These are phyloP conservation scores for Aspergillus amoenus DNA, from an alignment of 2,329 filamentous ascomycete species.

Conservation along the genomic window DNA sequence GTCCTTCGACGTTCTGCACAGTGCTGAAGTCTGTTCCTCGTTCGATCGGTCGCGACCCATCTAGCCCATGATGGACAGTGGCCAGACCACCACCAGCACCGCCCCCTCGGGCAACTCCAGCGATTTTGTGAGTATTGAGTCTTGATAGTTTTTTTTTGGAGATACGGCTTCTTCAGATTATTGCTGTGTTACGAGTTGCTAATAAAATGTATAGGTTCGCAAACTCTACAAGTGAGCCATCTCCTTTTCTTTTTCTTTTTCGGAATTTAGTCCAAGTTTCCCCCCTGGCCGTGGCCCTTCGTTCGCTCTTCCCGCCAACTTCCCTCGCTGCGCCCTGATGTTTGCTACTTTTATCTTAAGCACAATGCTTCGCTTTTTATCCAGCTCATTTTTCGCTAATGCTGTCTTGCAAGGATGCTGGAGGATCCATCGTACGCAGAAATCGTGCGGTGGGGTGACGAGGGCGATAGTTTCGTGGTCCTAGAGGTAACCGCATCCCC, in stretches of 20 bases:
- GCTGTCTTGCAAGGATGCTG: conserved; percentile 69
- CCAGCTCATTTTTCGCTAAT: conserved; percentile 10
- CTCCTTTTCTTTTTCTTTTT: conserved; percentile 15
- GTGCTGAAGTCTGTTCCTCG: conserved; percentile 27
- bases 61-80: conserved; percentile 47
- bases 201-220: conserved; percentile 67
- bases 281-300: not conserved
- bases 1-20: conserved; percentile 21
- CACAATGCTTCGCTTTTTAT: conserved; percentile 4
- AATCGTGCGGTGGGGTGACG: conserved; percentile 93
- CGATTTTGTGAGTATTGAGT: conserved; percentile 75
- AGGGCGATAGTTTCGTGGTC: conserved; percentile 94
- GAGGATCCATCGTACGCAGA: conserved; percentile 90
- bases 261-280: conserved; percentile 6
- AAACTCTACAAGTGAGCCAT: conserved; percentile 90
- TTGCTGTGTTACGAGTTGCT: conserved; percentile 21
- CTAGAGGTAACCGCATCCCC: conserved; percentile 67
- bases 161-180: conserved; percentile 14
- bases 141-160: conserved; percentile 11
- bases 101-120: conserved; percentile 75
- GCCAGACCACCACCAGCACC: conserved; percentile 41
- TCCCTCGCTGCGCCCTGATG: not conserved
- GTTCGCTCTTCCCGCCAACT: conserved; percentile 13
- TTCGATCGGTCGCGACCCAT: conserved; percentile 42
- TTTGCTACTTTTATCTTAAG: not conserved